These are phyloP conservation scores for Clitopilus passeckerianus DNA, from an alignment of 768 basidiomycete genomes.

Conservation along the genomic window DNA sequence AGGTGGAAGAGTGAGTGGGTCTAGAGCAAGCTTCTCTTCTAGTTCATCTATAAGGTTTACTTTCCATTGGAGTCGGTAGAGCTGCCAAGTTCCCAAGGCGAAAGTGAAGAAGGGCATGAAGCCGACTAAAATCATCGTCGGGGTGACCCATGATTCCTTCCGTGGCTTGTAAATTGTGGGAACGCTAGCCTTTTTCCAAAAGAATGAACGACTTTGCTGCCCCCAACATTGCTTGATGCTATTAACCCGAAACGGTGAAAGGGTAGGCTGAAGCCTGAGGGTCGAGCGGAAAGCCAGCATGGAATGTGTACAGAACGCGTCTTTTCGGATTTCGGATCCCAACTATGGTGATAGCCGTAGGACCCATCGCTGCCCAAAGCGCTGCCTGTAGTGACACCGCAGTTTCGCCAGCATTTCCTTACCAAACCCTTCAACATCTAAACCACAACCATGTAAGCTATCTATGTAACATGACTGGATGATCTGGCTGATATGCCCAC, in stretches of 20 bases:
- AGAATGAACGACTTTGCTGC: constrained; percentile 6
- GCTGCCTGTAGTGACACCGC: neutral
- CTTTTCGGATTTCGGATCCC: neutral
- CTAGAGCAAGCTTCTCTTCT: constrained; percentile 80
- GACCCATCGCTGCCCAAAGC: neutral
- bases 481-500: neutral
- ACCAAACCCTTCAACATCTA: neutral
- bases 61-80: constrained; percentile 94
- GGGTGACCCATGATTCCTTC: constrained; percentile 58
- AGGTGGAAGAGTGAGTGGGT: constrained; percentile 73
- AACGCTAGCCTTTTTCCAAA: constrained; percentile 22
- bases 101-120: constrained; percentile 90
- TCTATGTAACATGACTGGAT: neutral
- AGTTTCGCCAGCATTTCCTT: neutral
- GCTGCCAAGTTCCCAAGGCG: constrained; percentile 89
- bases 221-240: neutral
- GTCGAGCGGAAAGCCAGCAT: constrained; percentile 9
- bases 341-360: neutral
- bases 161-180: constrained; percentile 52
- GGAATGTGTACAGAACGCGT: neutral
- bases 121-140: constrained; percentile 71
- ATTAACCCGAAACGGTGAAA: neutral
- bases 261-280: constrained; percentile 1
- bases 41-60: constrained; percentile 89
- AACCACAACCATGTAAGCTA: neutral